Conservation (phyloP, 1,284 basidiomycete species). For the Fomitopsis betulina region DNA sequence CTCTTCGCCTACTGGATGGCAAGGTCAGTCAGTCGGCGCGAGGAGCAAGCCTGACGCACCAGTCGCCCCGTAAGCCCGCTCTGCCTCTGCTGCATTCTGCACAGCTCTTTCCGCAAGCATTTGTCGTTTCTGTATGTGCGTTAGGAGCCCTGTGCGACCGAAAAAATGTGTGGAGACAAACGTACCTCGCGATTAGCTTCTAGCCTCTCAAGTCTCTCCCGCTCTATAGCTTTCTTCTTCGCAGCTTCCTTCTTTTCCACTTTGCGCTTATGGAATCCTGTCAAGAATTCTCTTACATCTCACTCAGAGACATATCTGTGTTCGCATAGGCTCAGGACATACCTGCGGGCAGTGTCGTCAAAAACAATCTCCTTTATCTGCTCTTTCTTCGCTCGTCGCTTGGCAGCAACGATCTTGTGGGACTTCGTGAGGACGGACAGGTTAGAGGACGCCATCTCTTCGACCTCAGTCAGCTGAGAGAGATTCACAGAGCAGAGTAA, state of each 20-base stretch:
- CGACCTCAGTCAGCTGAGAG: too few species aligned
- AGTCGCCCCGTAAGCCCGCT: slow-evolving; percentile 61
- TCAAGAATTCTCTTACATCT: slow-evolving; percentile 67
- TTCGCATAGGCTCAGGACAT: background rate
- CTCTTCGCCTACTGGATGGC: slow-evolving; percentile 3
- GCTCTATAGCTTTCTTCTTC: slow-evolving; percentile 59
- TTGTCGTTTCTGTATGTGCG: slow-evolving; percentile 51
- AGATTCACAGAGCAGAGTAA: too few species aligned
- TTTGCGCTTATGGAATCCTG: slow-evolving; percentile 86
- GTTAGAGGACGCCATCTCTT: slow-evolving; percentile 33
- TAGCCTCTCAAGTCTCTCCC: slow-evolving; percentile 65
- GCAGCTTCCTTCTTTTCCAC: slow-evolving; percentile 68
- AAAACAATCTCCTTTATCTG: slow-evolving; percentile 73
- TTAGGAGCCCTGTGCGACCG: background rate
- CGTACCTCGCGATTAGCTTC: slow-evolving; percentile 66
- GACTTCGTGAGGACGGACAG: slow-evolving; percentile 53
- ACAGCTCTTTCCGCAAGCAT: slow-evolving; percentile 64
- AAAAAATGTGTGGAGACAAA: slow-evolving; percentile 7
- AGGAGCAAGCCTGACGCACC: slow-evolving; percentile 17
- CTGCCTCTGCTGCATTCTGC: slow-evolving; percentile 66
- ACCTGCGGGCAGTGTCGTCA: slow-evolving; percentile 75
- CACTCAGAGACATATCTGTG: slow-evolving; percentile 1
- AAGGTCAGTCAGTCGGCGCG: background rate
- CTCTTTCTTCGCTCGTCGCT: slow-evolving; percentile 49
- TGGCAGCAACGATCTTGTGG: slow-evolving; percentile 55